Base-by-base conservation (phyloP, 2,329 filamentous ascomycete genomes). In the Domatiomyces globalis region DNA sequence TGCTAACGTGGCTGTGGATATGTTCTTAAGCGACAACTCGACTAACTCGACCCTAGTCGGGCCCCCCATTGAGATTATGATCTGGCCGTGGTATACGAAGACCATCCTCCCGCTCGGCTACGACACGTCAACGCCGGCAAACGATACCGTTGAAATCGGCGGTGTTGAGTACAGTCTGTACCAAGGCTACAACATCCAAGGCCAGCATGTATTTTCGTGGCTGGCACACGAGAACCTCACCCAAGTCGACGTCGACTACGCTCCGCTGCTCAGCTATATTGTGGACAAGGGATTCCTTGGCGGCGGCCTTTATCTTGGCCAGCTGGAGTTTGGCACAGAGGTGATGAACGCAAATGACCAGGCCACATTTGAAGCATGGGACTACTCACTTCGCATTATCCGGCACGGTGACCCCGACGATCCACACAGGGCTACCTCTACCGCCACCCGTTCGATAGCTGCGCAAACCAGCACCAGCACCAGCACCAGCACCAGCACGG, bases 191-290 rank as follows among this genome's bases (percentile, higher is more conserved):
- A 56, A 56, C 43, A 46, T 46, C 10, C 54, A 56, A 29, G 54
- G 54, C 20, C 54, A 56, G 48, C 39, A 56, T 39, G 54, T 56
- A 20, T 56, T 56, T 27, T 56, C 54, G 9, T 56, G 54, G 54
- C 43, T 56, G 8, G 33, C 54, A 33, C 50, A 56, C 10, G 17
- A 52, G 20, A 56, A 56, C 44, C 17, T 56, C 51, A 54, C 54
- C 9, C 53, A 52, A 33, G 25, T 49, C 12, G 46, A 56, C 42
- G 51, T 27, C 29, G 54, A 56, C 49, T 56, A 51, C 42, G 49
- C 43, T 22, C 54, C 54, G 10, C 46, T 56, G 25, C 27, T 56
- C 27, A 49, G 20, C 9, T 53, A 56, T 29, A 56, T 56, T 27
- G 53, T 49, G 51, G 45, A 54, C 29, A 49, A 54, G 33, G 54